These are phyloP conservation scores for Amanita phalloides DNA, from an alignment of 768 basidiomycete genomes.

Conservation along the genomic window DNA sequence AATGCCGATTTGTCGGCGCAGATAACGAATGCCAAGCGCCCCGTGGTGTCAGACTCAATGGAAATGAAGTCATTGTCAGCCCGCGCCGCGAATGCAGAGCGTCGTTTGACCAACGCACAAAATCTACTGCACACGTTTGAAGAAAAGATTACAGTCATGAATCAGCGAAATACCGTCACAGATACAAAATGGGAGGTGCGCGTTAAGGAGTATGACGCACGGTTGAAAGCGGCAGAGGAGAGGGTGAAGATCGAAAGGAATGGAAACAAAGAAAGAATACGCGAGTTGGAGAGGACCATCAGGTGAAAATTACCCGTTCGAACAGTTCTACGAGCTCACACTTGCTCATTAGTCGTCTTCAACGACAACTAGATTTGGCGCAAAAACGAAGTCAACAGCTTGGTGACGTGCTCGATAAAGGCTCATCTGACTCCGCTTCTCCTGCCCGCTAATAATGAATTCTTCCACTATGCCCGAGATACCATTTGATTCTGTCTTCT, in stretches of 20 bases:
- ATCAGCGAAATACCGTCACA: constrained; percentile 57
- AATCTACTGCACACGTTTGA: constrained; percentile 80
- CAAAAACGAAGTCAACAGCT: constrained; percentile 60
- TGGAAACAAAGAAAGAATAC: constrained; percentile 79
- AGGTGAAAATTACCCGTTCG: constrained; percentile 32
- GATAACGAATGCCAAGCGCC: constrained; percentile 49
- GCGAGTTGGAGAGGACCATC: constrained; percentile 60
- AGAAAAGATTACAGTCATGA: constrained; percentile 69
- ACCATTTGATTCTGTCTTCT: not conserved
- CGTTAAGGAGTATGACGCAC: constrained; percentile 85
- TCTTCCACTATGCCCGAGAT: not conserved
- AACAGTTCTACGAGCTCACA: constrained; percentile 1
- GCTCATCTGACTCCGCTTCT: constrained; percentile 15
- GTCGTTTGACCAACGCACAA: constrained; percentile 73
- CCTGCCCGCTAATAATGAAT: not conserved
- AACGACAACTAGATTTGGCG: constrained; percentile 71
- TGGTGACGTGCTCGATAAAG: constrained; percentile 38
- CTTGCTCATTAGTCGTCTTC: constrained; percentile 42
- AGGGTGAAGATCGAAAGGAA: constrained; percentile 89
- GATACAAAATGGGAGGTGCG: constrained; percentile 91
- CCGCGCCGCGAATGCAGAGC: constrained; percentile 77
- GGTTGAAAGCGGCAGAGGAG: constrained; percentile 79
- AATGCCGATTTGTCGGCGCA: constrained; percentile 70
- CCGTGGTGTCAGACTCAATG: constrained; percentile 47
- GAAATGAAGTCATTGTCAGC: constrained; percentile 63